Conservation (phyloP, 768 basidiomycete species). For the Epithele typhae region DNA sequence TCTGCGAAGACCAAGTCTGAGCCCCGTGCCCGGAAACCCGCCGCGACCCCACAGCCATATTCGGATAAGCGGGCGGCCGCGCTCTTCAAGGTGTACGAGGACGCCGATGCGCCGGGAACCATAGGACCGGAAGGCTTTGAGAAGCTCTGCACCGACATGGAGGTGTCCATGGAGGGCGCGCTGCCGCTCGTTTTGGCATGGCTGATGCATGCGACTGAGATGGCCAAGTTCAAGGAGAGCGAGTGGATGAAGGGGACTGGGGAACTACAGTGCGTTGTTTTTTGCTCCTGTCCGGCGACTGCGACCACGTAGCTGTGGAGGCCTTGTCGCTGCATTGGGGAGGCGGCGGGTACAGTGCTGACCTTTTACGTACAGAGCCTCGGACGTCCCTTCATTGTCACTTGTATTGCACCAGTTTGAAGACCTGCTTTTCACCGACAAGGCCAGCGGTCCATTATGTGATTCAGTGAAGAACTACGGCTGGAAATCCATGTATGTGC, state of each 20-base stretch:
- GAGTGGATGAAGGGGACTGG: constrained; percentile 66
- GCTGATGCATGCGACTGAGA: constrained; percentile 66
- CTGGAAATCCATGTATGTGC: constrained; percentile 46
- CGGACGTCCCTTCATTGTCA: constrained; percentile 45
- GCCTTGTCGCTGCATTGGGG: too few relatives aligned
- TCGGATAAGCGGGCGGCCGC: constrained; percentile 42
- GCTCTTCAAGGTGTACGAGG: constrained; percentile 60
- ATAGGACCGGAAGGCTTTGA: constrained; percentile 77
- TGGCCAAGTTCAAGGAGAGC: constrained; percentile 64
- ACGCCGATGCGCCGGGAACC: constrained; percentile 43
- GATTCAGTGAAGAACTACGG: too few relatives aligned
- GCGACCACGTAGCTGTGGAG: too few relatives aligned
- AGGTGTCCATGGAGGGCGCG: constrained; percentile 70
- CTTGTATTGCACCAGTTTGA: constrained; percentile 58
- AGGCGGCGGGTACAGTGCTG: neutral
- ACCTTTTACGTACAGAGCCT: constrained; percentile 33
- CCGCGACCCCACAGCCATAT: constrained; percentile 36
- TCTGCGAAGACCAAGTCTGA: too few relatives aligned
- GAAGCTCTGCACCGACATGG: constrained; percentile 61
- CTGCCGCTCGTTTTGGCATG: constrained; percentile 71
- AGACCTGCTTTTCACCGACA: constrained; percentile 49
- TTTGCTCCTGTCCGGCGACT: too few relatives aligned
- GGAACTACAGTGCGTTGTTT: constrained; percentile 37
- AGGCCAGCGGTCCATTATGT: too few relatives aligned
- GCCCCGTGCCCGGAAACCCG: constrained; percentile 16